These are phyloP conservation scores for Solanum arcanum DNA, from an alignment of 257 asterid genomes.

Conservation along the genomic window DNA sequence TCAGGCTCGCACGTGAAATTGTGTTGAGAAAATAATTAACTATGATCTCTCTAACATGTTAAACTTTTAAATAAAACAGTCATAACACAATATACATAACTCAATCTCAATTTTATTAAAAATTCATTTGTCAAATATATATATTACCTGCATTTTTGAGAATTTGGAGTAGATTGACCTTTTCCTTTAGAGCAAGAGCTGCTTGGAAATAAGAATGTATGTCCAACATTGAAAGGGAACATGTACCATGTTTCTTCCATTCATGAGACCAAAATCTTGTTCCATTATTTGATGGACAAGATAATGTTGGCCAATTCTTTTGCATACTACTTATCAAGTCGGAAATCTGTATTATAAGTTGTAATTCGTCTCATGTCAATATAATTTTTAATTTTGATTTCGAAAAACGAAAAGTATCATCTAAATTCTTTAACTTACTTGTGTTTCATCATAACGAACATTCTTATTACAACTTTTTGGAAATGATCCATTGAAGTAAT, in stretches of 20 bases:
- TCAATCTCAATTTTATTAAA: neutral
- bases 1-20: neutral
- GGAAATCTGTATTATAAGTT: constrained; percentile 5
- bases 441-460: constrained; percentile 6
- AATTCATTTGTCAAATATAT: neutral
- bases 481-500: constrained; percentile 29
- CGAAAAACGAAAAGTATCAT: neutral
- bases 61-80: neutral
- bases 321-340: constrained; percentile 15
- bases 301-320: constrained; percentile 29
- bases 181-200: constrained; percentile 20
- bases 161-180: constrained; percentile 9
- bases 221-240: constrained; percentile 17
- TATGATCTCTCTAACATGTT: neutral
- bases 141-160: constrained; percentile 17
- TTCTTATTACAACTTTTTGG: constrained; percentile 34
- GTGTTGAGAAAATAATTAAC: neutral
- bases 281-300: constrained; percentile 28
- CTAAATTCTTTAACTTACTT: constrained; percentile 3
- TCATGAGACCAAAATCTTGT: constrained; percentile 32
- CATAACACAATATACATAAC: neutral
- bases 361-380: neutral
- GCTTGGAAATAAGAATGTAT: constrained; percentile 24
- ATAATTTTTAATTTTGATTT: neutral
- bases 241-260: constrained; percentile 43